Base-by-base conservation (phyloP, 139 green algal species). In the Chlamydomonas sphaeroides region DNA sequence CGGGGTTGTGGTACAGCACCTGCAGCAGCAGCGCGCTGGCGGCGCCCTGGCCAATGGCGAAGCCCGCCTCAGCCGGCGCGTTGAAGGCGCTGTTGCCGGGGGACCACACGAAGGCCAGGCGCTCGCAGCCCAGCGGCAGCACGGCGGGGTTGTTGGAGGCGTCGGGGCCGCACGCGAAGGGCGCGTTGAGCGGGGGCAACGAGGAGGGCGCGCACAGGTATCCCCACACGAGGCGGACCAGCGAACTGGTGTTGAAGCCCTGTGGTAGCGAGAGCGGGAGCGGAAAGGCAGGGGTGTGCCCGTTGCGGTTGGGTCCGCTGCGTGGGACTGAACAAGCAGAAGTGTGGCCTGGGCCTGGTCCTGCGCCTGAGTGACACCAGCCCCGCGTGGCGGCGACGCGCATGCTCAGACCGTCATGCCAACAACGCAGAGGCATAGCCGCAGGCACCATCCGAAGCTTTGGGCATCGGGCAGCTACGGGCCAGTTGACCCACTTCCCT, bases 1-100 rank as follows among this genome's bases (percentile, higher is more conserved):
- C n/a, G n/a, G n/a, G 42, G 76, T 83, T 83, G 32, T 33, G 26
- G 76, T 83, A 83, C 45, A 49, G 51, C n/a, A 51, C 63, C 63
- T 83, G 76, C 41, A 83, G 63, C 62, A 83, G 63, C 45, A 67
- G 2, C 5, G 18, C 28, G 4, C 32, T 21, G 3, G 62, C 26
- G 0, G 26, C 23, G 48, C 45, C 45, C 32, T 42, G n/a, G 42
- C 76, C 76, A 3, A 74, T 66, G 17, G 65, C 30, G 35, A 83
- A 83, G 48, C 76, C 76, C 17, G 76, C 76, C 63, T 65, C 45
- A 32, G 62, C 39, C 20, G 76, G 76, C 45, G 76, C 76, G 39
- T 33, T 63, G 42, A 83, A 83, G 14, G 15, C 8, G 28, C 20
- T 7, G 5, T 62, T 45, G 23, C 76, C 76, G 0, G 76, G 76